Percentiles rank a stretch among this genome's conserved stretches.
phyloP scores from a whole-genome alignment of 768 basidiomycete species.

The Hypholoma fasciculare region DNA sequence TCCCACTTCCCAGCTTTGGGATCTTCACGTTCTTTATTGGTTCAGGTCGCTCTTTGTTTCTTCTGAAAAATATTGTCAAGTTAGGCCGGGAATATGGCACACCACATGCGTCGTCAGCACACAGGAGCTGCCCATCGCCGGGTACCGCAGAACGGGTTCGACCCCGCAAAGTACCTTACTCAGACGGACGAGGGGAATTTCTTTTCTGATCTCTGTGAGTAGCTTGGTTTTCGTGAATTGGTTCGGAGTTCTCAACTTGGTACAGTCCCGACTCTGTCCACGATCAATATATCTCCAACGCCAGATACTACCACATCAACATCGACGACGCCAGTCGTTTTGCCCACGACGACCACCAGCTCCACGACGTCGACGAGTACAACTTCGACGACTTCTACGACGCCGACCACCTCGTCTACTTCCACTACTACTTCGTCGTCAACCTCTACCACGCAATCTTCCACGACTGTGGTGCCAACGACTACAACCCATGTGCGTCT shows the following conservation, averaged over 20 bases:
- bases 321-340: neutral
- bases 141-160: neutral
- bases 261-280: slow-evolving; percentile 1
- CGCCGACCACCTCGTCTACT: slow-evolving; percentile 8
- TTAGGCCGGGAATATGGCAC: neutral
- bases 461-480: neutral
- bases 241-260: neutral
- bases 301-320: neutral
- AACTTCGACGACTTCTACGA: slow-evolving; percentile 2
- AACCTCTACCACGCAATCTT: neutral
- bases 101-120: slow-evolving; percentile 4
- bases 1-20: neutral
- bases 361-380: neutral
- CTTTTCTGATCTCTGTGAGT: neutral
- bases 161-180: neutral
- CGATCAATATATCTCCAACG: neutral
- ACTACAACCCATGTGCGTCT: neutral
- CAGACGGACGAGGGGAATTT: neutral
- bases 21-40: neutral
- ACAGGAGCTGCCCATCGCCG: slow-evolving; percentile 2
- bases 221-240: neutral
- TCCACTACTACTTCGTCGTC: neutral
- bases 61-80: neutral
- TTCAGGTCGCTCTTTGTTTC: neutral
- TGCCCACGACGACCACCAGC: neutral